phyloP scores from a whole-genome alignment of 163 green algal species.

The Scenedesmus sp. region DNA sequence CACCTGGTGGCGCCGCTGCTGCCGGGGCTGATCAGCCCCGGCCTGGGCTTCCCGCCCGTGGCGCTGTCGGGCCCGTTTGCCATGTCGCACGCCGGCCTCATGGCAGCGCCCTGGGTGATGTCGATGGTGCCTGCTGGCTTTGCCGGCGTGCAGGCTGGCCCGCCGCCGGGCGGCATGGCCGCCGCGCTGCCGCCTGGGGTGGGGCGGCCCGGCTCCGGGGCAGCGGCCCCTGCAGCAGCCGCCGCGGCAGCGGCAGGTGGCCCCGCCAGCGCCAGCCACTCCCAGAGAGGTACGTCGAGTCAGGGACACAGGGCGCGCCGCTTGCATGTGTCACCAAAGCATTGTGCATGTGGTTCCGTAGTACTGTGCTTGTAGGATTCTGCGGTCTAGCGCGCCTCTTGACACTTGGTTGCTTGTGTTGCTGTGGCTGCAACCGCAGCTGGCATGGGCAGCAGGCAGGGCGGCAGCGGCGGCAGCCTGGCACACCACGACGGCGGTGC shows the following conservation, averaged over 20 bases:
- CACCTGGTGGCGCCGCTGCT: conserved; percentile 4
- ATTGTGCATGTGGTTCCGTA: no score
- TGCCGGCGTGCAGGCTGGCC: background rate
- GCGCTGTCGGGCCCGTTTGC: conserved; percentile 1
- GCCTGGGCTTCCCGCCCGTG: conserved; percentile 18
- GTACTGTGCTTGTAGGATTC: no score
- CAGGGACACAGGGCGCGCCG: no score
- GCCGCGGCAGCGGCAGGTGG: background rate
- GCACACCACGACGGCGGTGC: background rate
- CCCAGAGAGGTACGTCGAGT: conserved; percentile 5
- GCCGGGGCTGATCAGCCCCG: background rate
- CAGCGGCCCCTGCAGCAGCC: background rate
- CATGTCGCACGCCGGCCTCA: conserved; percentile 33
- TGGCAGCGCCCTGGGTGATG: conserved; percentile 23
- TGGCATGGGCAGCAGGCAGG: conserved; percentile 5
- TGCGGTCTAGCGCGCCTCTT: no score
- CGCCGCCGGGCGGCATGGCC: background rate
- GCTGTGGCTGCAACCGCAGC: background rate
- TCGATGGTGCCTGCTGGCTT: conserved; percentile 12
- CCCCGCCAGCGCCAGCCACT: background rate
- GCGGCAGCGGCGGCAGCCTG: background rate
- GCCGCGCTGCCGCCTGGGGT: background rate
- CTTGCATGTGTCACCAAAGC: no score
- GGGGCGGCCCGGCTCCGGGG: background rate
- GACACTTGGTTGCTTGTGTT: background rate